A percentile compares a stretch with the other conserved stretches of the same genome.
These are phyloP conservation scores for Eucalyptus guilfoylei DNA, from an alignment of 345 rosid species.

Conservation along the genomic window DNA sequence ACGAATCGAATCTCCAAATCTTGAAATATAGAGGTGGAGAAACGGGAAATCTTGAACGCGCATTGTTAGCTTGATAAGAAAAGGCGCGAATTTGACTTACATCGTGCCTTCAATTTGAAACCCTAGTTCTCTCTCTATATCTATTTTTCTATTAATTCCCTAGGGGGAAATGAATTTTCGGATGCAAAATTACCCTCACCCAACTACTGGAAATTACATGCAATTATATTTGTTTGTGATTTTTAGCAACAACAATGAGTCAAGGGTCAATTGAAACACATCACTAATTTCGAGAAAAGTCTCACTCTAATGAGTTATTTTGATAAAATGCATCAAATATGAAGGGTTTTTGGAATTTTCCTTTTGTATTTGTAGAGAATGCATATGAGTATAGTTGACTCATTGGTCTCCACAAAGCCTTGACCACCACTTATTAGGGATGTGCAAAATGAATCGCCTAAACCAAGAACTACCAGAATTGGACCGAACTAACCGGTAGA, in stretches of 20 bases:
- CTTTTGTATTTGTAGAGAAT: neutral
- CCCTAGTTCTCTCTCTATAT: neutral
- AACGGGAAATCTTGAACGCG: neutral
- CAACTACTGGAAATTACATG: accelerated
- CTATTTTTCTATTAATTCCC: neutral
- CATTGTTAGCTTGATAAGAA: neutral
- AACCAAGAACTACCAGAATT: too few relatives aligned
- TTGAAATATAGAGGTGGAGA: neutral
- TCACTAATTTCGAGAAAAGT: neutral
- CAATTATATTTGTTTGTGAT: too few relatives aligned
- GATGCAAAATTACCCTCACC: neutral
- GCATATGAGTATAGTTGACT: neutral
- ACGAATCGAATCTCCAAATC: neutral
- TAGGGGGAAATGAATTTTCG: neutral
- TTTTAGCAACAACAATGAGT: neutral
- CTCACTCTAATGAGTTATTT: neutral
- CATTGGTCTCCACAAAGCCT: neutral
- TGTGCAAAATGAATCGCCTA: too few relatives aligned
- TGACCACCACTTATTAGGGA: neutral
- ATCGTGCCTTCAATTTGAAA: neutral
- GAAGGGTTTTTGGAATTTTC: neutral
- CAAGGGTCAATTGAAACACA: neutral
- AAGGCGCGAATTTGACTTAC: neutral
- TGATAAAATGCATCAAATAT: neutral
- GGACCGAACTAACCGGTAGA: too few relatives aligned